phyloP scores from a whole-genome alignment of 2,329 filamentous ascomycete species.

The Penicillium fuscoglaucum region DNA sequence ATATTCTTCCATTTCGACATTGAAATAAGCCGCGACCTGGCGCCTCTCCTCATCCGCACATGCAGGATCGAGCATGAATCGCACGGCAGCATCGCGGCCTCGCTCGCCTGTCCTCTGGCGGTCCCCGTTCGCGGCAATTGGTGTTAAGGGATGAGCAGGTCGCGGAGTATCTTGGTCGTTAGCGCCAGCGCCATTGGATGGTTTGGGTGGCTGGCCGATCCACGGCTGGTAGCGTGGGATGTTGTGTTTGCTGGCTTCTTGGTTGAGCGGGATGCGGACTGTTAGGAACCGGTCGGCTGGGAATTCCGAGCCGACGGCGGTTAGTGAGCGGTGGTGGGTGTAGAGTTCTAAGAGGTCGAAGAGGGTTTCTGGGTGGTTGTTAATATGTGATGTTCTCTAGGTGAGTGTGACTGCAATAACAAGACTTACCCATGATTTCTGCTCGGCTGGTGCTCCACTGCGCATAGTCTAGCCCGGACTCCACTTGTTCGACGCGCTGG shows the following conservation, averaged over 20 bases:
- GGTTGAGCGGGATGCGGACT: slow-evolving; percentile 82
- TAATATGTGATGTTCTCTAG: slow-evolving; percentile 26
- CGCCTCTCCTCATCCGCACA: slow-evolving; percentile 71
- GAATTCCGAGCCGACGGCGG: slow-evolving; percentile 70
- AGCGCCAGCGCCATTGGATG: slow-evolving; percentile 20
- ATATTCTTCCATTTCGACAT: slow-evolving; percentile 71
- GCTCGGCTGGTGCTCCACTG: slow-evolving; percentile 49
- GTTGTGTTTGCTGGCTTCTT: slow-evolving; percentile 66
- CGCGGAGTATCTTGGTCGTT: slow-evolving; percentile 3
- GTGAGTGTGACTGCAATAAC: slow-evolving; percentile 33
- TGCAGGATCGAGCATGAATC: slow-evolving; percentile 84
- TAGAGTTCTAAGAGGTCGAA: slow-evolving; percentile 91
- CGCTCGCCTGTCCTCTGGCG: slow-evolving; percentile 46
- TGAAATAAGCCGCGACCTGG: slow-evolving; percentile 67
- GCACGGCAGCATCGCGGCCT: slow-evolving; percentile 70
- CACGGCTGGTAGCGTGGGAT: slow-evolving; percentile 65
- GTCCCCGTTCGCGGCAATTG: slow-evolving; percentile 47
- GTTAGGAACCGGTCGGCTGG: slow-evolving; percentile 78
- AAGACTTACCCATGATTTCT: slow-evolving; percentile 53
- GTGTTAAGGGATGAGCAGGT: slow-evolving; percentile 45
- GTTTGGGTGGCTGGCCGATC: slow-evolving; percentile 35
- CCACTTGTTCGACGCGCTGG: slow-evolving; percentile 54
- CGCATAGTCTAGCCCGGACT: slow-evolving; percentile 51
- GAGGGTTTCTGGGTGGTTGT: slow-evolving; percentile 64
- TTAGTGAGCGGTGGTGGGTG: slow-evolving; percentile 75